Conservation (phyloP, 73 alveolate species). For the Urostyla sp. region DNA sequence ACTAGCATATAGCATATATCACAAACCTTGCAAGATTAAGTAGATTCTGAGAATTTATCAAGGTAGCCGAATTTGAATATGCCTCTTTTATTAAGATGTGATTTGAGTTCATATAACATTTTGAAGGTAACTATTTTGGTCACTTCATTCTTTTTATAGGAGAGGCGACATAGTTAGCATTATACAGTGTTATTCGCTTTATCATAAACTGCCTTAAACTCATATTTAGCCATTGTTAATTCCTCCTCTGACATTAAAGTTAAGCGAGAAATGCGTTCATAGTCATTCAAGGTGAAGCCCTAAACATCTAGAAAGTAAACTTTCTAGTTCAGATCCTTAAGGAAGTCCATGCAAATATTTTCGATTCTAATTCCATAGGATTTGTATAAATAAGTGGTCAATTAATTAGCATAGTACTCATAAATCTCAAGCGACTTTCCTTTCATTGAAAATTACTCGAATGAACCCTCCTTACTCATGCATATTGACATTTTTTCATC, state of each 20-base stretch:
- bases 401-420: constrained; percentile 67
- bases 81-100: constrained; percentile 69
- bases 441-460: constrained; percentile 38
- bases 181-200: constrained; percentile 70
- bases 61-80: constrained; percentile 65
- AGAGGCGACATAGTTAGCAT: constrained; percentile 64
- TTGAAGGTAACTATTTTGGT: constrained; percentile 63
- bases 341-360: constrained; percentile 74
- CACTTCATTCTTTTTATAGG: constrained; percentile 57
- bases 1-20: constrained; percentile 95
- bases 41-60: constrained; percentile 41
- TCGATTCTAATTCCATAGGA: constrained; percentile 71
- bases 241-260: constrained; percentile 53
- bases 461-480: constrained; percentile 23
- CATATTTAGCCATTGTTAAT: constrained; percentile 37
- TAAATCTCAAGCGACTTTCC: constrained; percentile 51
- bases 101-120: constrained; percentile 63
- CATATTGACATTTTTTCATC: constrained; percentile 18
- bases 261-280: constrained; percentile 62
- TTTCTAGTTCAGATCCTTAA: constrained; percentile 71
- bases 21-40: constrained; percentile 86
- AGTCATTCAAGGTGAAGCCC: constrained; percentile 62
- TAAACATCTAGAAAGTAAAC: constrained; percentile 77
- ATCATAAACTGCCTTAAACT: constrained; percentile 33
- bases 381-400: constrained; percentile 68